phyloP scores from a whole-genome alignment of 768 basidiomycete genomes.

The Suillus cothurnatus region DNA sequence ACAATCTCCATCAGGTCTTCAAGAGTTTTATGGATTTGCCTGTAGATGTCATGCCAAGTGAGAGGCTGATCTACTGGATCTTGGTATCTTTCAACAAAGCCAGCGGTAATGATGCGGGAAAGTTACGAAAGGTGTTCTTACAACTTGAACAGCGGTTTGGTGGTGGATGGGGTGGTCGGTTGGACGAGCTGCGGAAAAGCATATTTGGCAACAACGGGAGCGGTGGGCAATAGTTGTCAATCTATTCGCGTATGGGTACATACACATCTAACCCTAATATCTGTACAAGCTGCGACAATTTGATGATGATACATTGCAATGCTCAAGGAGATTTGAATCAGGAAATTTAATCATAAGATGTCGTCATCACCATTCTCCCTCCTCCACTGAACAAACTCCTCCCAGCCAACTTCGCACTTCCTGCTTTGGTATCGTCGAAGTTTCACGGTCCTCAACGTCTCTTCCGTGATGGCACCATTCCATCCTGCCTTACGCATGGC shows the following conservation, averaged over 20 bases:
- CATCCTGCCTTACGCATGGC: slow-evolving; percentile 95
- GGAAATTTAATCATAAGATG: slow-evolving; percentile 22
- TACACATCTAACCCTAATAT: slow-evolving; percentile 14
- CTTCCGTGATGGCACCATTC: slow-evolving; percentile 80
- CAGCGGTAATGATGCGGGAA: slow-evolving; percentile 50
- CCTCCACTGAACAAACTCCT: slow-evolving; percentile 80
- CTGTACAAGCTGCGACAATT: slow-evolving; percentile 13
- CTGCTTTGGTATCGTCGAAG: slow-evolving; percentile 84
- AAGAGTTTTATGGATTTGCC: slow-evolving; percentile 64
- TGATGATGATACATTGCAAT: slow-evolving; percentile 12
- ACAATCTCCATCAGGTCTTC: slow-evolving; percentile 60
- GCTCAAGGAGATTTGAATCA: not conserved
- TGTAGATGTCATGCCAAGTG: slow-evolving; percentile 41
- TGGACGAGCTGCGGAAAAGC: slow-evolving; percentile 45
- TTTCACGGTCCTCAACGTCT: slow-evolving; percentile 71
- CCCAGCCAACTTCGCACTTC: slow-evolving; percentile 67
- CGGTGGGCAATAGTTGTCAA: slow-evolving; percentile 1
- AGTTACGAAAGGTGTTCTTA: slow-evolving; percentile 59
- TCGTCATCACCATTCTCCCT: slow-evolving; percentile 43
- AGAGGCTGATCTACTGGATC: slow-evolving; percentile 63
- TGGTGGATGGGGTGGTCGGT: slow-evolving; percentile 43
- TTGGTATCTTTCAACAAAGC: slow-evolving; percentile 64
- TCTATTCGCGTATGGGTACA: slow-evolving; percentile 9
- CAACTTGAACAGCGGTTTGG: slow-evolving; percentile 59
- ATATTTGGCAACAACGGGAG: slow-evolving; percentile 30